Percentiles rank a stretch among this genome's conserved stretches.
Evolutionary conservation across 352 stramenopile species (phyloP).

Genomic region (Thraustotheca clavata): DNA sequence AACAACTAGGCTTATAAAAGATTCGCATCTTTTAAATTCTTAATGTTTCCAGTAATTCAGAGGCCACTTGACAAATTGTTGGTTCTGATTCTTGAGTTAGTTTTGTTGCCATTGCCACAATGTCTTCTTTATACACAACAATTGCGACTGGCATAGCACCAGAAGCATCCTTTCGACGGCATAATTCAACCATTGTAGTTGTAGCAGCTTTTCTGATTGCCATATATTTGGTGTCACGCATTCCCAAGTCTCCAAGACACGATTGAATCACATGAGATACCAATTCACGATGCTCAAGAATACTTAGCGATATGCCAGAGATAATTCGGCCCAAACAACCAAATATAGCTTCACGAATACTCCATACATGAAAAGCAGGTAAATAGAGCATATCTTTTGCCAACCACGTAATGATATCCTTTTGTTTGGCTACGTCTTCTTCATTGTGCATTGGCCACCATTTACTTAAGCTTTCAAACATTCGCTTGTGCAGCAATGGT

Average conservation of each 20-base stretch:
- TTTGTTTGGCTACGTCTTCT: background rate
- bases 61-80: slow-evolving; percentile 1
- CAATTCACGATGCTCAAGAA: slow-evolving; percentile 25
- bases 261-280: slow-evolving; percentile 32
- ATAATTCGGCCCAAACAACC: slow-evolving; percentile 31
- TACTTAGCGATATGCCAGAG: slow-evolving; percentile 22
- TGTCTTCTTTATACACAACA: slow-evolving; percentile 18
- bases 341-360: slow-evolving; percentile 52
- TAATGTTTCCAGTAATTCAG: background rate
- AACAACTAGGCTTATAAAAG: background rate
- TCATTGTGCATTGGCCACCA: slow-evolving; percentile 32
- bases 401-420: slow-evolving; percentile 44
- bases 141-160: background rate
- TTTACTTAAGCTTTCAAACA: slow-evolving; percentile 51
- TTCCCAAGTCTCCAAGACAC: slow-evolving; percentile 46
- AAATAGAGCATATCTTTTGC: slow-evolving; percentile 27
- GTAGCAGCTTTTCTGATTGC: slow-evolving; percentile 59
- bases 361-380: slow-evolving; percentile 45
- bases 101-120: background rate
- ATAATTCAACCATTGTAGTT: slow-evolving; percentile 34
- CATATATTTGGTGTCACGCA: slow-evolving; percentile 58
- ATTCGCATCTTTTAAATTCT: background rate
- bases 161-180: background rate
- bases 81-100: slow-evolving; percentile 8
- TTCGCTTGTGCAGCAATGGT: slow-evolving; percentile 60